phyloP scores from a whole-genome alignment of 176 grass and related monocot genomes.

The Eleusine indica region DNA sequence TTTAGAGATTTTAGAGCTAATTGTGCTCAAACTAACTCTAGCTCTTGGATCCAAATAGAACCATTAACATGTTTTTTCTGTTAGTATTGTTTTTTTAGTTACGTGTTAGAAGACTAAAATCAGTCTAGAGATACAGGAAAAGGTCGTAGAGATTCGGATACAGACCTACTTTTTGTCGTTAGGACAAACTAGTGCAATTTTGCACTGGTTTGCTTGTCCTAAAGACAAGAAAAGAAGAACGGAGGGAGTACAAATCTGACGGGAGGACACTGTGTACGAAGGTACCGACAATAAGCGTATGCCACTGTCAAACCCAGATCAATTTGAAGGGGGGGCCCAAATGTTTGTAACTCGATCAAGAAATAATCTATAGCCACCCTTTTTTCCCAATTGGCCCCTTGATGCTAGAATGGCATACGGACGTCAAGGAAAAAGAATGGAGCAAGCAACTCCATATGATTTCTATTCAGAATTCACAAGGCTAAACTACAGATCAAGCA shows the following conservation, averaged over 20 bases:
- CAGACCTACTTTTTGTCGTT: too few species aligned
- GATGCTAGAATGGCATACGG: not conserved
- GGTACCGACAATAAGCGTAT: not conserved
- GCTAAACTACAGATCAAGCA: not conserved
- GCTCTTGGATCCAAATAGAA: too few species aligned
- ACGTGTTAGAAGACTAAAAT: too few species aligned
- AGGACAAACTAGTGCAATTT: too few species aligned
- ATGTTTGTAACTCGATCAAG: not conserved
- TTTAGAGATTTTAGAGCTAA: too few species aligned
- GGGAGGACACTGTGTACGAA: not conserved
- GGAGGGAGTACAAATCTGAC: not conserved
- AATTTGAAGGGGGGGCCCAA: not conserved
- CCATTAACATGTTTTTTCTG: too few species aligned
- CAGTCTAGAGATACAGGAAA: too few species aligned
- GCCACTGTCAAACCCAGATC: not conserved
- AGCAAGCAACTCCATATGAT: not conserved
- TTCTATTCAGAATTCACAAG: not conserved
- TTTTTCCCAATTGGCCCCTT: not conserved
- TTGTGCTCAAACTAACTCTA: too few species aligned
- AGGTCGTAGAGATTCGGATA: too few species aligned
- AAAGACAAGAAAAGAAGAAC: too few species aligned
- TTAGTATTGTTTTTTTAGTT: too few species aligned
- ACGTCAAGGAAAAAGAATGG: not conserved
- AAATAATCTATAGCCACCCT: not conserved
- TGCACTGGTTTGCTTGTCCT: too few species aligned